Conservation (phyloP, 1,284 basidiomycete species). For the Pterulicium gracile region DNA sequence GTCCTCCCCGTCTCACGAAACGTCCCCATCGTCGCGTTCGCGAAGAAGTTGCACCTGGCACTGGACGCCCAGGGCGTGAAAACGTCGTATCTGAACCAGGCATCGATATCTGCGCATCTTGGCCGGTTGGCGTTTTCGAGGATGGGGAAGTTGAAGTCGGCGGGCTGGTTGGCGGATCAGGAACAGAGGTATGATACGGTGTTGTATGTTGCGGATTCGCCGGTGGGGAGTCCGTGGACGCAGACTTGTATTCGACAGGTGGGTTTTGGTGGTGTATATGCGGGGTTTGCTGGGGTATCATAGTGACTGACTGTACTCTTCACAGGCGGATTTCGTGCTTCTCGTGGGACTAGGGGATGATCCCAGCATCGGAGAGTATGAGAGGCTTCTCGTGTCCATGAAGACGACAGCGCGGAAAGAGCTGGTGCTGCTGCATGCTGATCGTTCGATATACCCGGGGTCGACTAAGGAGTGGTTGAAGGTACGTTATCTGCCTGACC, state of each 20-base stretch:
- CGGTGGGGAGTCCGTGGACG: conserved; percentile 92
- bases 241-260: conserved; percentile 92
- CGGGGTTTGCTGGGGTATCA: not conserved
- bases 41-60: conserved; percentile 78
- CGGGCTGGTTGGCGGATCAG: conserved; percentile 90
- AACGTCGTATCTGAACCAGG: conserved; percentile 86
- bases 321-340: conserved; percentile 89
- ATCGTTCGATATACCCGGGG: conserved; percentile 82
- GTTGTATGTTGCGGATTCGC: conserved; percentile 88
- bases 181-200: conserved; percentile 89
- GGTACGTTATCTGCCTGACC: conserved; percentile 29
- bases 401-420: conserved; percentile 98
- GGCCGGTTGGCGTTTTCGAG: conserved; percentile 88
- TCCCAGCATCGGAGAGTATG: conserved; percentile 83
- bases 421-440: conserved; percentile 87
- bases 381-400: conserved; percentile 83
- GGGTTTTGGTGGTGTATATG: conserved; percentile 12
- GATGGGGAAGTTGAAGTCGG: conserved; percentile 91
- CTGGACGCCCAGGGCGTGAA: conserved; percentile 83
- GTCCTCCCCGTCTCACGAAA: conserved; percentile 74
- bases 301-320: conserved; percentile 2
- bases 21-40: conserved; percentile 82
- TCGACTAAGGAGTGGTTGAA: conserved; percentile 96
- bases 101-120: conserved; percentile 80
- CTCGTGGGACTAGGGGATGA: conserved; percentile 94